These are phyloP conservation scores for Vigna nakashimae DNA, from an alignment of 306 rosid genomes.

Conservation along the genomic window DNA sequence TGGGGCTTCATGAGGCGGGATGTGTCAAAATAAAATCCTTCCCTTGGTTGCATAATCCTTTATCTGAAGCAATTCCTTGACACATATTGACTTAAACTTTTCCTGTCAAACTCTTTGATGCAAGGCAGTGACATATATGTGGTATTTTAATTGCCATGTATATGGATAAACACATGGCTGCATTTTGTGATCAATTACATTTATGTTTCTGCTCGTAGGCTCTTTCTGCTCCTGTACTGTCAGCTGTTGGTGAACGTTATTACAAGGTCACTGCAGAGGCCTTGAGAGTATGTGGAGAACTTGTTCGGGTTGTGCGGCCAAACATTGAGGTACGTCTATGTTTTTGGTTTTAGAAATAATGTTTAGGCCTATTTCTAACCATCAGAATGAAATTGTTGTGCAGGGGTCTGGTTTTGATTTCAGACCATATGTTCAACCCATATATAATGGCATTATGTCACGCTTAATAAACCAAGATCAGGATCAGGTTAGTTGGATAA, in stretches of 20 bases:
- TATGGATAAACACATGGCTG: background rate
- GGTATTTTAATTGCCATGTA: background rate
- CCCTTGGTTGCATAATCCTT: conserved; percentile 20
- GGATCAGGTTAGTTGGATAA: conserved; percentile 82
- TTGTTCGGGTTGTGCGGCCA: conserved; percentile 93
- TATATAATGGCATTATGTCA: conserved; percentile 92
- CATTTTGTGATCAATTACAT: conserved; percentile 12
- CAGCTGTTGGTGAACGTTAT: conserved; percentile 98
- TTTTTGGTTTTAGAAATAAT: conserved; percentile 30
- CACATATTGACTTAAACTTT: conserved; percentile 19
- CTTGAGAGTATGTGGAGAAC: conserved; percentile 95
- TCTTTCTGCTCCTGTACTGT: conserved; percentile 94
- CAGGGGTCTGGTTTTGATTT: conserved; percentile 85
- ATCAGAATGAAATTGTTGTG: conserved; percentile 37
- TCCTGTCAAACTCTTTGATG: conserved; percentile 11
- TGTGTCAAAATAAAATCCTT: conserved; percentile 23
- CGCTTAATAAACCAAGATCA: conserved; percentile 99
- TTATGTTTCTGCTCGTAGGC: conserved; percentile 60
- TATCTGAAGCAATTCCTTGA: conserved; percentile 10
- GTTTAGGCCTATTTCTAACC: conserved; percentile 41
- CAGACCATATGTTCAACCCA: conserved; percentile 85
- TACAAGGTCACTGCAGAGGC: conserved; percentile 99
- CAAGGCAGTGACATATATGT: conserved; percentile 25
- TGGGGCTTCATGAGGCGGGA: background rate
- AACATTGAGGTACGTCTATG: conserved; percentile 69